A percentile compares a stretch with the other conserved stretches of the same genome.
Evolutionary conservation across 148 eudicot species (phyloP).

Genomic region (Fagopyrum homotropicum): DNA sequence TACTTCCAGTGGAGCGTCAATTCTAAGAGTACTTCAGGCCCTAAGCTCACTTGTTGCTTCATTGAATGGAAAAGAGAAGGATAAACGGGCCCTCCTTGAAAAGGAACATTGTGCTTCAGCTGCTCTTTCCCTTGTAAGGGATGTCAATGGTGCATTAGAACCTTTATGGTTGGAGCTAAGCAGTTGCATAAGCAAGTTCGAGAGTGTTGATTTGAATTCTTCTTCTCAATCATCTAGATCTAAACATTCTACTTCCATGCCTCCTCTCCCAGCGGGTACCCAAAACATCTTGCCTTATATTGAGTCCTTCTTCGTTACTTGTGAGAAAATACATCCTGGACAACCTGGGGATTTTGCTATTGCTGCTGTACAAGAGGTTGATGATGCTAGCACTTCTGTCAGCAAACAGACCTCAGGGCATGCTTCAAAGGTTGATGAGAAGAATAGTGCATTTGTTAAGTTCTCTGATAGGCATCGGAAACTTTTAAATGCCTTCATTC

Average conservation of each 20-base stretch:
- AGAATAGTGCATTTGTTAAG: constrained; percentile 69
- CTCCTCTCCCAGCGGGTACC: constrained; percentile 91
- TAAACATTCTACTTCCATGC: constrained; percentile 58
- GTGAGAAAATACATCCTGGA: constrained; percentile 86
- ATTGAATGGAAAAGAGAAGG: constrained; percentile 46
- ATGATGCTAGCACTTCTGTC: constrained; percentile 61
- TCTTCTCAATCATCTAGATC: constrained; percentile 35
- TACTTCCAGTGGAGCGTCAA: constrained; percentile 78
- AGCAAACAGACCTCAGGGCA: constrained; percentile 37
- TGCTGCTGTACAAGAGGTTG: constrained; percentile 55
- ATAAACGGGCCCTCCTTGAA: constrained; percentile 28
- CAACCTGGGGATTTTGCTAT: constrained; percentile 52
- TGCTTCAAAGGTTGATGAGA: constrained; percentile 54
- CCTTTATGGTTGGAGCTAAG: constrained; percentile 95
- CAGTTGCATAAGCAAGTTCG: constrained; percentile 76
- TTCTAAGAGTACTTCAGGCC: constrained; percentile 85
- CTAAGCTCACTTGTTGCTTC: constrained; percentile 77
- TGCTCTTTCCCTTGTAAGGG: constrained; percentile 48
- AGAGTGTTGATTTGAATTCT: constrained; percentile 48
- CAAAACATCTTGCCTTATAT: constrained; percentile 92
- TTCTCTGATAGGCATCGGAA: constrained; percentile 91
- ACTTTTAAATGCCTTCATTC: constrained; percentile 80
- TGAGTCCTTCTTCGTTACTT: constrained; percentile 92
- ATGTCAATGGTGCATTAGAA: constrained; percentile 65
- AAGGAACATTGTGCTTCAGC: constrained; percentile 25